A percentile compares a stretch with the other conserved stretches of the same genome.
Conservation (phyloP, 495 filamentous ascomycete species). For the Podospora pseudoanserina region DNA sequence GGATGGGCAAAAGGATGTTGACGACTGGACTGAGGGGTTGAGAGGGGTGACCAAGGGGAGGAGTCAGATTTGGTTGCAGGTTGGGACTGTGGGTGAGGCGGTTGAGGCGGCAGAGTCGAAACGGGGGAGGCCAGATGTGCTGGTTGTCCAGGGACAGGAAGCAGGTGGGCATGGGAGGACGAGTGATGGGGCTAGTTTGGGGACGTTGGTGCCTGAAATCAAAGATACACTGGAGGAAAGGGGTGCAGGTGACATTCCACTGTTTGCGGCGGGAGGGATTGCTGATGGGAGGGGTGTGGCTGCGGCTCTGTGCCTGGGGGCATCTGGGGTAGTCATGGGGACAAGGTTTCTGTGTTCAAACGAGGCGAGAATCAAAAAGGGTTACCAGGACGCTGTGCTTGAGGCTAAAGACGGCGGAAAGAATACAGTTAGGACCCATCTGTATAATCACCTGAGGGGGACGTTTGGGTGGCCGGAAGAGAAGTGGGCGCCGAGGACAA, state of each 20-base stretch:
- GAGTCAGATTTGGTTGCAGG: slow-evolving; percentile 74
- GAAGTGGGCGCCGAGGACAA: slow-evolving; percentile 57
- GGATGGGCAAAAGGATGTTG: slow-evolving; percentile 43
- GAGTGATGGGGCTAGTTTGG: slow-evolving; percentile 86
- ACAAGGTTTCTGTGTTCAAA: slow-evolving; percentile 85
- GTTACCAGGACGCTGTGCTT: slow-evolving; percentile 86
- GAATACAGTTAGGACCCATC: slow-evolving; percentile 59
- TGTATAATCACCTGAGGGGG: slow-evolving; percentile 69
- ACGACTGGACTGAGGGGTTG: slow-evolving; percentile 53
- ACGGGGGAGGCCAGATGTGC: slow-evolving; percentile 52
- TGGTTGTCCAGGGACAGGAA: slow-evolving; percentile 71
- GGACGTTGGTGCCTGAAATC: slow-evolving; percentile 76
- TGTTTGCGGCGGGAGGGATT: slow-evolving; percentile 90
- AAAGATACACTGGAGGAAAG: slow-evolving; percentile 58
- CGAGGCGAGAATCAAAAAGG: slow-evolving; percentile 82
- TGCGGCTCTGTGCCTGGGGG: slow-evolving; percentile 78
- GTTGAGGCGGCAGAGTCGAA: slow-evolving; percentile 36
- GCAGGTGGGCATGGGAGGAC: slow-evolving; percentile 70
- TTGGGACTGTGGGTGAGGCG: slow-evolving; percentile 59
- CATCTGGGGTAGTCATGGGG: slow-evolving; percentile 90
- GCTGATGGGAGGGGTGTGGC: slow-evolving; percentile 87
- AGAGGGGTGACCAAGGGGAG: slow-evolving; percentile 47
- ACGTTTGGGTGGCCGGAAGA: slow-evolving; percentile 62
- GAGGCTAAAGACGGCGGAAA: slow-evolving; percentile 59
- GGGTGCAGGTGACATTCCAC: slow-evolving; percentile 63